phyloP scores from a whole-genome alignment of 2,329 filamentous ascomycete species.

The Decorospora gaudefroyi region DNA sequence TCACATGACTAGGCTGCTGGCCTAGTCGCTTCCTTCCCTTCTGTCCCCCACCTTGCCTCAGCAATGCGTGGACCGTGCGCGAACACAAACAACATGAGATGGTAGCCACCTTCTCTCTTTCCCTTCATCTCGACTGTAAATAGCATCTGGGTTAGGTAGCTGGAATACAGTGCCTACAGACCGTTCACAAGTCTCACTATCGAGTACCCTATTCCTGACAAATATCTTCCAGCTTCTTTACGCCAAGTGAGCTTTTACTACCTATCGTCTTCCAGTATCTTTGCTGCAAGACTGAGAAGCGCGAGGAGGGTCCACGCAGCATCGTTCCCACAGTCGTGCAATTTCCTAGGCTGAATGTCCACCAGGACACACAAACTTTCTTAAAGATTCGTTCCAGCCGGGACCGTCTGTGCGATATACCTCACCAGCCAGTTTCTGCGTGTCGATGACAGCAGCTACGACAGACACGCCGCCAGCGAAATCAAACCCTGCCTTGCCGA shows the following conservation, averaged over 20 bases:
- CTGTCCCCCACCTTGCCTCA: too few species aligned
- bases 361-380: conserved; percentile 10
- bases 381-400: conserved; percentile 11
- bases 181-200: not conserved
- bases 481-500: conserved; percentile 5
- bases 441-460: conserved; percentile 10
- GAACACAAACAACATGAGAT: too few species aligned
- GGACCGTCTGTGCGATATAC: conserved; percentile 11
- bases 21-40: too few species aligned
- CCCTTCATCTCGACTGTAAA: too few species aligned
- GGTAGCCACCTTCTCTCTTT: too few species aligned
- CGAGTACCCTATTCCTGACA: not conserved
- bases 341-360: conserved; percentile 6
- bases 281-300: conserved; percentile 11
- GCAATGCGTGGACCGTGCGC: too few species aligned
- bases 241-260: too few species aligned
- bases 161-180: too few species aligned
- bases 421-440: conserved; percentile 12
- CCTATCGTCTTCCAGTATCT: conserved; percentile 2
- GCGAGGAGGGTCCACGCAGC: conserved; percentile 12
- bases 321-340: conserved; percentile 14
- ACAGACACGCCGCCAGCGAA: conserved; percentile 4
- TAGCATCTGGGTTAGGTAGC: too few species aligned
- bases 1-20: too few species aligned
- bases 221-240: too few species aligned